A percentile compares a stretch with the other conserved stretches of the same genome.
Conservation (phyloP, 129 eudicot species). For the Calendula officinalis region DNA sequence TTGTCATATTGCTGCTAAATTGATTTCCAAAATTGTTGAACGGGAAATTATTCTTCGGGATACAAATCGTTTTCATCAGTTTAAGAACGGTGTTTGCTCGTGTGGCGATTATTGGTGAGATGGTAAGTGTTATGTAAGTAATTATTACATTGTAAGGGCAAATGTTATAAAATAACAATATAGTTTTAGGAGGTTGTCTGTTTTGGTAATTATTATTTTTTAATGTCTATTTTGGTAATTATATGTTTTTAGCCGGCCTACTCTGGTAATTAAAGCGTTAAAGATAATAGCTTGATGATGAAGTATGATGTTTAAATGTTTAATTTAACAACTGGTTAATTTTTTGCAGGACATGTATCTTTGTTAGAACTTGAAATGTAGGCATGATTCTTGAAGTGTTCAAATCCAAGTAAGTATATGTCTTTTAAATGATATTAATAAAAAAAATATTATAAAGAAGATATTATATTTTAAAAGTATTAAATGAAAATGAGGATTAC, state of each 20-base stretch:
- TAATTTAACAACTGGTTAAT: background rate
- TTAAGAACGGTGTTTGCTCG: conserved; percentile 57
- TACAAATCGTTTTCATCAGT: conserved; percentile 73
- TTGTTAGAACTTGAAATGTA: background rate
- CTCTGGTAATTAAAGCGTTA: no score
- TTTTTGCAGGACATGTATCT: conserved; percentile 1
- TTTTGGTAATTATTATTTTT: no score
- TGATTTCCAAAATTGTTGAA: conserved; percentile 58
- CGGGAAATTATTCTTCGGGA: conserved; percentile 72
- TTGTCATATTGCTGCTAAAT: conserved; percentile 71
- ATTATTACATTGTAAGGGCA: background rate
- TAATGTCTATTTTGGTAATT: no score
- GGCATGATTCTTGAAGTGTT: background rate
- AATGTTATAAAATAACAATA: no score
- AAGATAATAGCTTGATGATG: no score
- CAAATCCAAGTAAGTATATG: conserved; percentile 1
- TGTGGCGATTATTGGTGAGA: conserved; percentile 90
- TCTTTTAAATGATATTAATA: background rate
- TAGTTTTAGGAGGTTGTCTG: no score
- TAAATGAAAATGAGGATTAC: conserved; percentile 15
- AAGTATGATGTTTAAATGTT: background rate
- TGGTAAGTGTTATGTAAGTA: background rate
- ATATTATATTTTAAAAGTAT: conserved; percentile 5
- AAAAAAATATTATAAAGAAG: background rate
- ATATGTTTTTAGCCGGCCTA: no score